Percentiles rank a stretch among this genome's conserved stretches.
phyloP scores from a whole-genome alignment of 192 early-diverging fungal genomes.

The Coemansia furcata region DNA sequence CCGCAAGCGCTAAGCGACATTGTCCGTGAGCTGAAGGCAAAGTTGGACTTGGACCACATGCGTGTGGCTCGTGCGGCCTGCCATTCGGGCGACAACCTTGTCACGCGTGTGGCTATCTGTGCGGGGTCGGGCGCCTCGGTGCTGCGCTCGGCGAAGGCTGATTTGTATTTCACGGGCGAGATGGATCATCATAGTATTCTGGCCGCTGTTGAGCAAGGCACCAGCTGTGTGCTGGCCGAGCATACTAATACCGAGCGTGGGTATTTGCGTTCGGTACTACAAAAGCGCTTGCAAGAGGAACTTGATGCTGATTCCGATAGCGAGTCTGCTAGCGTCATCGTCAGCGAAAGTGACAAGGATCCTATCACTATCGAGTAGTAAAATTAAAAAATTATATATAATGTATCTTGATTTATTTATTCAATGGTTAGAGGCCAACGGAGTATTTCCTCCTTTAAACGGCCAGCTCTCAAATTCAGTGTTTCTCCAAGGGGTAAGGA shows the following conservation, averaged over 20 bases:
- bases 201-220: conserved; percentile 70
- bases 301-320: conserved; percentile 40
- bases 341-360: conserved; percentile 74
- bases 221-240: conserved; percentile 84
- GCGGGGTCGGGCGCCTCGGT: conserved; percentile 83
- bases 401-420: conserved; percentile 1
- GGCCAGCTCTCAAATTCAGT: no score
- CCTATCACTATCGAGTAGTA: conserved; percentile 60
- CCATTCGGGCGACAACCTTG: conserved; percentile 47
- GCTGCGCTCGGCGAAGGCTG: conserved; percentile 58
- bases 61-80: conserved; percentile 67
- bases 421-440: no score
- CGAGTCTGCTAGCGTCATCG: conserved; percentile 60
- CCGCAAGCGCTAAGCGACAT: conserved; percentile 25
- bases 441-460: no score
- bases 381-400: background rate
- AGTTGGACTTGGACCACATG: conserved; percentile 66
- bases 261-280: conserved; percentile 65
- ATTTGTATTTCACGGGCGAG: conserved; percentile 91
- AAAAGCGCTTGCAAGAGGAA: conserved; percentile 58
- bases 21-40: conserved; percentile 32
- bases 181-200: conserved; percentile 94
- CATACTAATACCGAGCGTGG: conserved; percentile 93
- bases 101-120: conserved; percentile 83
- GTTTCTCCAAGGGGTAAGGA: no score